phyloP scores from a whole-genome alignment of 2,329 filamentous ascomycete genomes.

The Rutstroemia sp. region DNA sequence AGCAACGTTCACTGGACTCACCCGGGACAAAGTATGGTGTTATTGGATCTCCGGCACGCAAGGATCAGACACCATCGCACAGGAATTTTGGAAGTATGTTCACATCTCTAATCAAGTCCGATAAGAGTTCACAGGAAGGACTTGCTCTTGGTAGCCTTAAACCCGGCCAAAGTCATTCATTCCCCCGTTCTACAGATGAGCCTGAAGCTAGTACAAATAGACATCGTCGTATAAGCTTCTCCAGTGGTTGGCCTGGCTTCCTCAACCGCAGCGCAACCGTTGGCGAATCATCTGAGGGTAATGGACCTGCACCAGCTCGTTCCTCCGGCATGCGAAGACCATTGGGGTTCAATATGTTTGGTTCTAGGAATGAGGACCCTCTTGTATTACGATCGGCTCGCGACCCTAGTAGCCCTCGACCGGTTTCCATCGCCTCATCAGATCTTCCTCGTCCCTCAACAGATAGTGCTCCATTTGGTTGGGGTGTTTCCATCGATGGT shows the following conservation, averaged over 20 bases:
- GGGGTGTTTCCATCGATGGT: slow-evolving; percentile 39
- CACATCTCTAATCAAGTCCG: slow-evolving; percentile 51
- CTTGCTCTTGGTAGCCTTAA: slow-evolving; percentile 63
- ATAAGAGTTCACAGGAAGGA: slow-evolving; percentile 45
- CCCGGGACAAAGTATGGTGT: slow-evolving; percentile 23
- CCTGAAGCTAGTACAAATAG: slow-evolving; percentile 43
- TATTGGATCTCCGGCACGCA: slow-evolving; percentile 23
- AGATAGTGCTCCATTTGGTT: slow-evolving; percentile 71
- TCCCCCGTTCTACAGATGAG: slow-evolving; percentile 57
- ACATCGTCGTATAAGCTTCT: slow-evolving; percentile 48
- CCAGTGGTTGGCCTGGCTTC: slow-evolving; percentile 41
- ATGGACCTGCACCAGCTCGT: slow-evolving; percentile 27
- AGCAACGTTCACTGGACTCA: slow-evolving; percentile 24
- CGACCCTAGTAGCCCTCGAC: slow-evolving; percentile 54
- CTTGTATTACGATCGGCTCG: slow-evolving; percentile 40
- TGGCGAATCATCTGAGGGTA: slow-evolving; percentile 23
- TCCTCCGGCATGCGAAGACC: slow-evolving; percentile 19
- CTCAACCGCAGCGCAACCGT: slow-evolving; percentile 27
- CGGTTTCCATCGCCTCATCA: slow-evolving; percentile 60
- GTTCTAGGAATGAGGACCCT: slow-evolving; percentile 40
- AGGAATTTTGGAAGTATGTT: slow-evolving; percentile 47
- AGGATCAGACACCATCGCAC: slow-evolving; percentile 36
- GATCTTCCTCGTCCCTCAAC: slow-evolving; percentile 72
- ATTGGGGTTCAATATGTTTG: slow-evolving; percentile 37
- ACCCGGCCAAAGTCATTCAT: slow-evolving; percentile 67